These are phyloP conservation scores for Nicotiana noctiflora DNA, from an alignment of 257 asterid genomes.

Conservation along the genomic window DNA sequence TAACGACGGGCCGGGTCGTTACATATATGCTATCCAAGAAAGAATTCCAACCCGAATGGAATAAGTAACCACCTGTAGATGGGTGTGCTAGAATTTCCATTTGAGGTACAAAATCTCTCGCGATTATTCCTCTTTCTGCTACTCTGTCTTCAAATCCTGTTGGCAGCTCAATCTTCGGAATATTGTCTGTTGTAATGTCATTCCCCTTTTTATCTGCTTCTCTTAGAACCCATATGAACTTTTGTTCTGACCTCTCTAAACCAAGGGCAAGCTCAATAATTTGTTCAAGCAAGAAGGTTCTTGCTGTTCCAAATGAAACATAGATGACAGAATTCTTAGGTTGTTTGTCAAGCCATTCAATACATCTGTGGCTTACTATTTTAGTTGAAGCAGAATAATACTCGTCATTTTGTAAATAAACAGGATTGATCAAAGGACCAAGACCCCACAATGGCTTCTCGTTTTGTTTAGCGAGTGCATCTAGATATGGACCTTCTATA, in stretches of 20 bases:
- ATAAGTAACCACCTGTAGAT: conserved; percentile 1
- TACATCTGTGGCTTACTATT: neutral
- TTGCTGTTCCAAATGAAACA: conserved; percentile 5
- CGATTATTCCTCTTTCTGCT: neutral
- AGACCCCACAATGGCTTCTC: neutral
- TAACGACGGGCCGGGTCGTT: no score
- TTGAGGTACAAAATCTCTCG: conserved; percentile 2
- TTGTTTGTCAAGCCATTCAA: conserved; percentile 7
- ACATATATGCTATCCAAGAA: neutral
- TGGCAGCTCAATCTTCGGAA: neutral
- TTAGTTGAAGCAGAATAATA: no score
- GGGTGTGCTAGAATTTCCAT: neutral
- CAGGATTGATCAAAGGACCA: neutral
- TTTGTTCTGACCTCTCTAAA: neutral
- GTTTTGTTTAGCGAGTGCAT: neutral
- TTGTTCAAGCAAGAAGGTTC: neutral
- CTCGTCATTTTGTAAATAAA: neutral
- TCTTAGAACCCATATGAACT: conserved; percentile 3
- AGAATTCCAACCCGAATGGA: conserved; percentile 10
- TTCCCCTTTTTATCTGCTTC: neutral
- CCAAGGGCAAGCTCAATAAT: neutral
- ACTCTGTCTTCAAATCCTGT: neutral
- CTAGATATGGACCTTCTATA: neutral
- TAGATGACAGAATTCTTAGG: neutral
- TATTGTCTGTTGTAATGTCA: neutral